These are phyloP conservation scores for Colletotrichum spaethianum DNA, from an alignment of 2,329 filamentous ascomycete genomes.

Conservation along the genomic window DNA sequence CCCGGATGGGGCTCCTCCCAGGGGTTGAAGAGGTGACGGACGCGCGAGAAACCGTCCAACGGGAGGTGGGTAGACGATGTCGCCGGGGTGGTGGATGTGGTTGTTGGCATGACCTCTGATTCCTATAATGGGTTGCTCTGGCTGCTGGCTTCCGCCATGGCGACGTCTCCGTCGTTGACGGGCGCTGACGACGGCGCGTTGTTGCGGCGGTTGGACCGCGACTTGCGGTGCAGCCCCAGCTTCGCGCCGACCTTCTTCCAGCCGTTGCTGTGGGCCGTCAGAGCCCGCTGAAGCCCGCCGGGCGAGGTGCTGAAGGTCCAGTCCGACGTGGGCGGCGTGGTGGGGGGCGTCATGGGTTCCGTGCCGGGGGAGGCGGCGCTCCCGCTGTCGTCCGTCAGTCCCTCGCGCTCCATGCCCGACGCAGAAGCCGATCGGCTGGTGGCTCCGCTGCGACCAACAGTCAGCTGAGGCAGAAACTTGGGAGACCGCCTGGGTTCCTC, in stretches of 20 bases:
- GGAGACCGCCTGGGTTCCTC: conserved; percentile 61
- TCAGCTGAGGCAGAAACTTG: conserved; percentile 60
- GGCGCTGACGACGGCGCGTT: conserved; percentile 61
- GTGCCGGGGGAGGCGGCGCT: conserved; percentile 70
- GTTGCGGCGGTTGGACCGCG: conserved; percentile 59
- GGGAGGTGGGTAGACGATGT: conserved; percentile 42
- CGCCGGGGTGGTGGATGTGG: conserved; percentile 53
- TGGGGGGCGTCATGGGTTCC: conserved; percentile 82
- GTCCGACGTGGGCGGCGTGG: conserved; percentile 76
- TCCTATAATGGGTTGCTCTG: conserved; percentile 66
- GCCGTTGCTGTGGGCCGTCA: conserved; percentile 68
- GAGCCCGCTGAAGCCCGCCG: conserved; percentile 67
- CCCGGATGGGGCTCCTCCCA: conserved; percentile 65
- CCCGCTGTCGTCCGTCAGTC: conserved; percentile 76
- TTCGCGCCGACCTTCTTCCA: conserved; percentile 78
- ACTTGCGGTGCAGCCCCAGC: conserved; percentile 70
- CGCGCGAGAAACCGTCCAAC: conserved; percentile 41
- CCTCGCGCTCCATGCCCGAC: conserved; percentile 62
- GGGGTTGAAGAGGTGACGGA: conserved; percentile 39
- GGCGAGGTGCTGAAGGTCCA: conserved; percentile 67
- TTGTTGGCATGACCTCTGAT: conserved; percentile 69
- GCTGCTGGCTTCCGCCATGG: conserved; percentile 52
- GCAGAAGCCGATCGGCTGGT: conserved; percentile 60
- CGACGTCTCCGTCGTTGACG: conserved; percentile 53
- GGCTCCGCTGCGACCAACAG: conserved; percentile 54